phyloP scores from a whole-genome alignment of 2,329 filamentous ascomycete genomes.

The Phaeosphaeriaceae sp. region DNA sequence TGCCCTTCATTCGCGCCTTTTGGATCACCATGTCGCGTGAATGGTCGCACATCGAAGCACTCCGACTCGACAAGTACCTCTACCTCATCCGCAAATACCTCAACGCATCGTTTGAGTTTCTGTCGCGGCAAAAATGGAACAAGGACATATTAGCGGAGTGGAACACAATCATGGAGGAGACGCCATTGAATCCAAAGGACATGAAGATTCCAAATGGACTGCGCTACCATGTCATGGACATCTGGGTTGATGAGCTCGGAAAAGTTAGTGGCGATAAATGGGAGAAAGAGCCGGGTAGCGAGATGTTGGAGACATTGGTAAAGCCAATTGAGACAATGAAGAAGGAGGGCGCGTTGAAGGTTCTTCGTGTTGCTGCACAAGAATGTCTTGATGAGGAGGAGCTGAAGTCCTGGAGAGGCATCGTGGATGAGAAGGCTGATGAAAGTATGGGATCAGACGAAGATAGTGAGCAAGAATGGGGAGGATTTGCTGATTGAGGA shows the following conservation, averaged over 20 bases:
- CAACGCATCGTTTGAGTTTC: conserved; percentile 68
- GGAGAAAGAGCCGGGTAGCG: conserved; percentile 40
- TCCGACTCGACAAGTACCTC: conserved; percentile 87
- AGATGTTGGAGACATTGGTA: conserved; percentile 58
- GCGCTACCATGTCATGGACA: conserved; percentile 84
- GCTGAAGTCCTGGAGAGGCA: conserved; percentile 66
- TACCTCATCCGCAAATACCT: conserved; percentile 82
- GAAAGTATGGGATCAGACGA: conserved; percentile 34
- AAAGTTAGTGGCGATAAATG: conserved; percentile 63
- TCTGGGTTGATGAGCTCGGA: conserved; percentile 91
- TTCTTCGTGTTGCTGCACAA: conserved; percentile 71
- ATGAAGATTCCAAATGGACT: conserved; percentile 79
- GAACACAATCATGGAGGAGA: conserved; percentile 56
- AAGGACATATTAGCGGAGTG: conserved; percentile 50
- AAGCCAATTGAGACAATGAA: conserved; percentile 64
- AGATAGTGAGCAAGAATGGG: conserved; percentile 68
- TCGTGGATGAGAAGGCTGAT: conserved; percentile 45
- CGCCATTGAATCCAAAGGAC: conserved; percentile 55
- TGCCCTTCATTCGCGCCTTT: conserved; percentile 58
- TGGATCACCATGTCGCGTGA: conserved; percentile 61
- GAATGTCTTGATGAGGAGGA: conserved; percentile 78
- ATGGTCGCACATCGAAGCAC: conserved; percentile 59
- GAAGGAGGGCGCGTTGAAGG: conserved; percentile 69
- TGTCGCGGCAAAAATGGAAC: conserved; percentile 54
- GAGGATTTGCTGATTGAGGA: conserved; percentile 70